Base-by-base conservation (phyloP, 2,329 filamentous ascomycete species). In the Fusarium sp. region DNA sequence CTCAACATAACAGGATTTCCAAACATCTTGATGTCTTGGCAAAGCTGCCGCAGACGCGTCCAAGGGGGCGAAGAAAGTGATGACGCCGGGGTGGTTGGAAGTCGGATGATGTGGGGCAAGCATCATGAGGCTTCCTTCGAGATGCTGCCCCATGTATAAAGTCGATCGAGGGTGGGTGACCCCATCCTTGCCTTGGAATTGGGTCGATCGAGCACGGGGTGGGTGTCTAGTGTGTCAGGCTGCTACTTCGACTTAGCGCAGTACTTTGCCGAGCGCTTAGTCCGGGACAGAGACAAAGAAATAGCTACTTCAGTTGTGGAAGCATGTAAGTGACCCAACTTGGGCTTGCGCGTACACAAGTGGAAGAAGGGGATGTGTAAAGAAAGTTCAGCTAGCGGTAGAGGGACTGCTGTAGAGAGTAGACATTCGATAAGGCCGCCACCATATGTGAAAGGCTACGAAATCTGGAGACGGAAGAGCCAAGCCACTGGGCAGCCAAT, bases 81-180 rank as follows among this genome's bases (percentile, higher is more conserved):
- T 62, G 50, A 58, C 58, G 41, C 58, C 62, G 68, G 73, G 23
- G 18, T 70, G 73, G 56, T 25, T 65, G 57, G 54, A 60, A 62
- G 71, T 74, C 73, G 73, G 66, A 75, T 73, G 73, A 73, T 75
- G 73, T 73, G 70, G 73, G 73, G 73, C 73, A 71, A 58, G 73
- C 71, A 75, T 75, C 73, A 75, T 75, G 73, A 75, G 73, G 69
- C 70, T 74, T 69, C 62, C 61, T 11, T 65, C 56, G 48, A 74
- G 71, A 71, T 75, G 61, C 70, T 70, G 49, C 60, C 57, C 57
- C 51, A 59, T 62, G 70, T 61, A 37, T n/a, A 37, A 70, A 67
- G 71, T 67, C 71, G 64, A 74, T 75, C 65, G 55, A 28, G 57
- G 65, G 70, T 75, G 68, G 49, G 43, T 67, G 68, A 50, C 60